Evolutionary conservation across 2,329 filamentous ascomycete species (phyloP), one percentile per base, ranked within the genome.

Genomic region (Epichloe amarillans): DNA sequence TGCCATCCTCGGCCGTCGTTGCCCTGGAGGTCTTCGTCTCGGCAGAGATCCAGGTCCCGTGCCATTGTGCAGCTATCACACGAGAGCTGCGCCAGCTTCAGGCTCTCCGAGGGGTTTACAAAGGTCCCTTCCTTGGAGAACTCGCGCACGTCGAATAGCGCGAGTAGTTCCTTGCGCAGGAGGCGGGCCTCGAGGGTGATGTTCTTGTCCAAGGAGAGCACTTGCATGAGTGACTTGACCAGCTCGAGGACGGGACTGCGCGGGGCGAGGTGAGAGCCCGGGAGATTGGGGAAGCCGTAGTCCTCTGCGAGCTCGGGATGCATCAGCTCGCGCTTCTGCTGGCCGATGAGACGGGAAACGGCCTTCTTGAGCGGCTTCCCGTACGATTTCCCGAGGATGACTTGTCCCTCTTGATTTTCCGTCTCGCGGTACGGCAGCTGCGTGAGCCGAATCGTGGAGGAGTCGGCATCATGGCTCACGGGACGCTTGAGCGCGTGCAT

Each of bases 111-210:
- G 0, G 93, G 91, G 64, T 97, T 97, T 53, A 79, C 74, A 66
- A 97, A 98, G 3, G 82, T 77, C n/a, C 86, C 91, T 50, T 91
- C 88, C 49, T 83, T 77, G 65, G 84, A 86, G 71, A 98, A 98
- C 67, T 98, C 93, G 59, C 89, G 86, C 49, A 98, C 83, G 51
- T 98, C 93, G 66, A 98, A 96, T 49, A 97, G 76, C 10, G 83
- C 78, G 0, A 98, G 79, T 0, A 98, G 74, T 53, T 97, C 91
- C 59, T 94, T 94, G 49, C 94, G 83, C 1, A 98, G 75, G 2
- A 95, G 73, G 5, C 93, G 83, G 3, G 88, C 89, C 67, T 97
- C 91, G 46, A 95, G 80, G 0, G 83, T 84, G 59, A 95, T 93
- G 58, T 88, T 88, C 66, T 91, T 93, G 69, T 95, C 93, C 1